Percentiles rank a stretch among this genome's conserved stretches.
phyloP scores from a whole-genome alignment of 2,329 filamentous ascomycete genomes.

The Elsinoe australis region DNA sequence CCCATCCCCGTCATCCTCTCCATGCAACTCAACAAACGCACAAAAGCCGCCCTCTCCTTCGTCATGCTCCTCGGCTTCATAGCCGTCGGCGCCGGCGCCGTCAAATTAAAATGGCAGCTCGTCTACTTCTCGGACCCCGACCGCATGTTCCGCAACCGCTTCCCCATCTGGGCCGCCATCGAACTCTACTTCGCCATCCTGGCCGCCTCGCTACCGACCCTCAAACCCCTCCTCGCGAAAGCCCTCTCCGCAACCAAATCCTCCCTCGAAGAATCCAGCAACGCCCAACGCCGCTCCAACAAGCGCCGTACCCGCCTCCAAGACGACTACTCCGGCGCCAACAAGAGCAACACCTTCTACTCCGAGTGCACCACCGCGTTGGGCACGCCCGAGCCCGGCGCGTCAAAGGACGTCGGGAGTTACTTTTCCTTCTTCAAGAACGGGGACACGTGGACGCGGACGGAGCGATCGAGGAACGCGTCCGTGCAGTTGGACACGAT shows the following conservation, averaged over 20 bases:
- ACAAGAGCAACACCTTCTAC: slow-evolving; percentile 9
- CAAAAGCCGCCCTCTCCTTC: slow-evolving; percentile 33
- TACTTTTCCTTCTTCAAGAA: slow-evolving; percentile 14
- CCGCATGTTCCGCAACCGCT: slow-evolving; percentile 33
- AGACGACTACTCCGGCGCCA: background rate
- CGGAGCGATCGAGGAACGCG: background rate
- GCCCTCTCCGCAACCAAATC: slow-evolving; percentile 30
- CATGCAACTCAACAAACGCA: slow-evolving; percentile 38
- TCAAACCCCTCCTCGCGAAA: slow-evolving; percentile 36
- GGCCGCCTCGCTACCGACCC: slow-evolving; percentile 38
- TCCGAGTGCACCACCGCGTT: slow-evolving; percentile 13
- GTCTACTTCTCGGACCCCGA: slow-evolving; percentile 32
- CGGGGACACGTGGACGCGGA: background rate
- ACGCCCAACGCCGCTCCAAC: background rate
- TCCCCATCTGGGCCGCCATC: slow-evolving; percentile 41
- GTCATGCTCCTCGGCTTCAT: slow-evolving; percentile 36
- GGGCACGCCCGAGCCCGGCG: slow-evolving; percentile 1
- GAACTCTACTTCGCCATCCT: slow-evolving; percentile 41
- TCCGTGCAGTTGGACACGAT: slow-evolving; percentile 1
- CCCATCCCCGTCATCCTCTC: slow-evolving; percentile 39
- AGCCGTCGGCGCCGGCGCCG: slow-evolving; percentile 37
- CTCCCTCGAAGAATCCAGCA: slow-evolving; percentile 9
- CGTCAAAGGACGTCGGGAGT: slow-evolving; percentile 2
- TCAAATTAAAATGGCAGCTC: slow-evolving; percentile 37
- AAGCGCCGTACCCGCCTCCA: background rate